phyloP scores from a whole-genome alignment of 108 stramenopile species.

The Stephanodiscus minutulus region DNA sequence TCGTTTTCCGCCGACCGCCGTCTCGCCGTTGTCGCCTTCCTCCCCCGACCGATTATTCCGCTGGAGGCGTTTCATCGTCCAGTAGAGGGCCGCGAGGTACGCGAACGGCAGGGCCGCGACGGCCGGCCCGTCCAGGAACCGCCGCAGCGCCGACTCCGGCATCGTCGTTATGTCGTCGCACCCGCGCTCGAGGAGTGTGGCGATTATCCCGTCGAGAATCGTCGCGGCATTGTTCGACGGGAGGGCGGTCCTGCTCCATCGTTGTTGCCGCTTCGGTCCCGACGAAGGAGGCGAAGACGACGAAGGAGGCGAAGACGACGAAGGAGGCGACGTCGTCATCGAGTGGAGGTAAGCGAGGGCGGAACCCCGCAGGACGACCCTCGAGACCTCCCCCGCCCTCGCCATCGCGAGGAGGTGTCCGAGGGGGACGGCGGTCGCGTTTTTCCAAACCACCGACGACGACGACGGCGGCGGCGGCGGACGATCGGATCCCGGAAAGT shows the following conservation, averaged over 20 bases:
- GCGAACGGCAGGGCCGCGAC: conserved; percentile 77
- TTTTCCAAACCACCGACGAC: not conserved
- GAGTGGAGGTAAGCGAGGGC: conserved; percentile 29
- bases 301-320: not conserved
- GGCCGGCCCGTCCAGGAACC: conserved; percentile 58
- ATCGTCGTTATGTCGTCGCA: conserved; percentile 66
- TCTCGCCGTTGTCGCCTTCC: conserved; percentile 12
- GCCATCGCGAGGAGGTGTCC: conserved; percentile 38
- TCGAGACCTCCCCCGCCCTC: conserved; percentile 28
- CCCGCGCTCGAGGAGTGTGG: conserved; percentile 48
- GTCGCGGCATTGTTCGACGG: conserved; percentile 52
- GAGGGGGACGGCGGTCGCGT: conserved; percentile 25
- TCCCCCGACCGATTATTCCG: conserved; percentile 41
- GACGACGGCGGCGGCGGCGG: not conserved
- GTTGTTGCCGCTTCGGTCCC: conserved; percentile 7
- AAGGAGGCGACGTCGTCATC: not conserved
- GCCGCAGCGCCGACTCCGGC: conserved; percentile 54
- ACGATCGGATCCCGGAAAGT: not conserved
- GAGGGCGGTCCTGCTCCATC: conserved; percentile 67
- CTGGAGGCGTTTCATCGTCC: conserved; percentile 60
- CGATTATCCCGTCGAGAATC: conserved; percentile 57
- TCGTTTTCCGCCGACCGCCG: not conserved
- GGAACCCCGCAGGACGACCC: conserved; percentile 39
- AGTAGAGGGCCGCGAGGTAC: conserved; percentile 76
- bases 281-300: not conserved